phyloP scores from a whole-genome alignment of 2,329 filamentous ascomycete genomes.

The Epichloe bromicola region DNA sequence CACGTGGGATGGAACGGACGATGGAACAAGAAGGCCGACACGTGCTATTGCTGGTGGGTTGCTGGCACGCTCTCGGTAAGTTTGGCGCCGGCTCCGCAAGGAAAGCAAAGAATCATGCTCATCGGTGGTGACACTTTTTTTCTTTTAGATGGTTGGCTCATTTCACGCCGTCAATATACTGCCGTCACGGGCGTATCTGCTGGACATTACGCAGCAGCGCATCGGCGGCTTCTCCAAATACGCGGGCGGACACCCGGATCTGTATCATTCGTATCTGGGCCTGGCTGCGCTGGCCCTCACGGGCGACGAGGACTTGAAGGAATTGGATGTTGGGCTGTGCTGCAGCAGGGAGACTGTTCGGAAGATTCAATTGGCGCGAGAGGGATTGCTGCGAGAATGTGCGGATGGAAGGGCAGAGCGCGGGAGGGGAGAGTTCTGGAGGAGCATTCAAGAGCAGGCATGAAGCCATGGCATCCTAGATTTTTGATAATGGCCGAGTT shows the following conservation, averaged over 20 bases:
- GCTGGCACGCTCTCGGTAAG: constrained; percentile 44
- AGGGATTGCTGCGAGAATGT: constrained; percentile 17
- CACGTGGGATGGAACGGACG: constrained; percentile 79
- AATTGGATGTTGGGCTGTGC: constrained; percentile 64
- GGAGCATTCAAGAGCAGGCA: neutral
- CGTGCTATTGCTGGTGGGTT: constrained; percentile 94
- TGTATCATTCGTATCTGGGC: constrained; percentile 84
- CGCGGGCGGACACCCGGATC: constrained; percentile 54
- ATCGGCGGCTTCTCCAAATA: constrained; percentile 74
- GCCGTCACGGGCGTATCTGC: constrained; percentile 62
- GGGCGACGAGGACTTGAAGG: constrained; percentile 54
- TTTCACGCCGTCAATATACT: constrained; percentile 42
- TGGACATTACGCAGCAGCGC: constrained; percentile 74
- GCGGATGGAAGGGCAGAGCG: neutral
- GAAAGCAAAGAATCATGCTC: neutral
- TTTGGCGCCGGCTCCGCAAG: neutral
- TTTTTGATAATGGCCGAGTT: no score
- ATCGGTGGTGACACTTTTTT: neutral
- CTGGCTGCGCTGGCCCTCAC: constrained; percentile 66
- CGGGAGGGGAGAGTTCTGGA: constrained; percentile 11
- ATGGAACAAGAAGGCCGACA: constrained; percentile 83
- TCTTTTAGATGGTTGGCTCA: constrained; percentile 41
- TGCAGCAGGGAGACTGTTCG: constrained; percentile 48
- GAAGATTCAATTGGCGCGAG: constrained; percentile 35
- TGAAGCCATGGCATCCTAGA: neutral